These are phyloP conservation scores for Leccinum aurantiacum DNA, from an alignment of 768 basidiomycete genomes.

Conservation along the genomic window DNA sequence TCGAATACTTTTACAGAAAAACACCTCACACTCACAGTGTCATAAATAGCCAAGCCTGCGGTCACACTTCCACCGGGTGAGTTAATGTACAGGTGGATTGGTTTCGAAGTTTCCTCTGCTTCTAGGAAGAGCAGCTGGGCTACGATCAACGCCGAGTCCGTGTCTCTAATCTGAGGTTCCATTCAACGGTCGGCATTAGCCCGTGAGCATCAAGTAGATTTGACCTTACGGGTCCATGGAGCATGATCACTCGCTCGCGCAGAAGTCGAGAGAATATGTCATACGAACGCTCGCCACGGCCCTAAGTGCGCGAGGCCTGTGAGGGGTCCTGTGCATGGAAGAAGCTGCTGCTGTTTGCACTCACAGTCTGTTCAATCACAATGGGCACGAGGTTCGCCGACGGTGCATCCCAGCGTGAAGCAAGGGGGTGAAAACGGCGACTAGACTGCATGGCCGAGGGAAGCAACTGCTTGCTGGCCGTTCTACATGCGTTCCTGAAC, in stretches of 20 bases:
- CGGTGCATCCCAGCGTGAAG: slow-evolving; percentile 45
- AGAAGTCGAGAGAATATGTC: slow-evolving; percentile 95
- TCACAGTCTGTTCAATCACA: slow-evolving; percentile 89
- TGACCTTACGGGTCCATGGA: slow-evolving; percentile 80
- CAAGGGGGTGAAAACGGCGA: slow-evolving; percentile 56
- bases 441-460: slow-evolving; percentile 17
- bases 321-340: slow-evolving; percentile 15
- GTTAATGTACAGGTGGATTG: slow-evolving; percentile 96
- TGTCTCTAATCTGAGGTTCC: slow-evolving; percentile 73
- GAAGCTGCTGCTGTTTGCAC: slow-evolving; percentile 13
- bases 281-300: slow-evolving; percentile 86
- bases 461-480: slow-evolving; percentile 18
- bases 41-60: slow-evolving; percentile 94
- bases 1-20: slow-evolving; percentile 8
- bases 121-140: slow-evolving; percentile 95
- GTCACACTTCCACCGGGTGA: slow-evolving; percentile 96
- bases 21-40: slow-evolving; percentile 66
- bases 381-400: slow-evolving; percentile 79
- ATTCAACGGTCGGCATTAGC: slow-evolving; percentile 14
- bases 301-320: slow-evolving; percentile 41
- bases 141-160: slow-evolving; percentile 84
- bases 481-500: slow-evolving; percentile 30
- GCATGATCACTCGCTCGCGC: slow-evolving; percentile 92
- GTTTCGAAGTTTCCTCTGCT: slow-evolving; percentile 91
- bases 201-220: slow-evolving; percentile 8